Evolutionary conservation across 805 yeast species (phyloP).

Genomic region (Kazachstania bromeliacearum): DNA sequence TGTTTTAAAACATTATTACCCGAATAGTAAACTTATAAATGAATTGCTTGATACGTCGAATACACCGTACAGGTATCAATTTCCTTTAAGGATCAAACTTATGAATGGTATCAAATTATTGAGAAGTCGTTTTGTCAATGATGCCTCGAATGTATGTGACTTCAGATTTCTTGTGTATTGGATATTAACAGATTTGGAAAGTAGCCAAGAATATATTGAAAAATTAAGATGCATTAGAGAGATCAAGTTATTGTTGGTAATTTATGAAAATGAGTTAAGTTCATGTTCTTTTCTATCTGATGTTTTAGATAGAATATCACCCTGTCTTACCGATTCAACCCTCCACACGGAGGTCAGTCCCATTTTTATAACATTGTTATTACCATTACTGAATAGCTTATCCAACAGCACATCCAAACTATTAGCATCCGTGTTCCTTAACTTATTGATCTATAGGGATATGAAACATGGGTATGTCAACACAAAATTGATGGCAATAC

Average conservation of each 20-base stretch:
- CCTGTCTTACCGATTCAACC: conserved; percentile 5
- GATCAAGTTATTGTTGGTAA: conserved; percentile 11
- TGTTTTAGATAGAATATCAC: conserved; percentile 8
- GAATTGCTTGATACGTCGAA: conserved; percentile 5
- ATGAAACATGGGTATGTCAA: not conserved
- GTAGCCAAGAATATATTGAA: conserved; percentile 4
- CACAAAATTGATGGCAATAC: not conserved
- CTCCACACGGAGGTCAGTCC: conserved; percentile 15
- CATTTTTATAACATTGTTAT: conserved; percentile 6
- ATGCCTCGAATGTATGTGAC: conserved; percentile 4
- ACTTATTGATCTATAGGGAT: conserved; percentile 6
- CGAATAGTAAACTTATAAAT: not conserved
- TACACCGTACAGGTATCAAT: conserved; percentile 8
- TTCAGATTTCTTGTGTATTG: conserved; percentile 11
- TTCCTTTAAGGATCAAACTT: conserved; percentile 12
- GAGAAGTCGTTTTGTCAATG: not conserved
- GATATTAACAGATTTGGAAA: conserved; percentile 15
- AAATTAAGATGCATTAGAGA: conserved; percentile 14
- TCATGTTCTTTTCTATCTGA: conserved; percentile 4
- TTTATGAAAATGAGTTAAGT: conserved; percentile 7
- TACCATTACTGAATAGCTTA: not conserved
- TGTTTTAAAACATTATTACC: conserved; percentile 4
- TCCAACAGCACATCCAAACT: not conserved
- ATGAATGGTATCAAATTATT: conserved; percentile 7
- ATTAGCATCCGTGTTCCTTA: conserved; percentile 9